These are phyloP conservation scores for Stephanocyclus meneghinianus DNA, from an alignment of 352 stramenopile species.

Conservation along the genomic window DNA sequence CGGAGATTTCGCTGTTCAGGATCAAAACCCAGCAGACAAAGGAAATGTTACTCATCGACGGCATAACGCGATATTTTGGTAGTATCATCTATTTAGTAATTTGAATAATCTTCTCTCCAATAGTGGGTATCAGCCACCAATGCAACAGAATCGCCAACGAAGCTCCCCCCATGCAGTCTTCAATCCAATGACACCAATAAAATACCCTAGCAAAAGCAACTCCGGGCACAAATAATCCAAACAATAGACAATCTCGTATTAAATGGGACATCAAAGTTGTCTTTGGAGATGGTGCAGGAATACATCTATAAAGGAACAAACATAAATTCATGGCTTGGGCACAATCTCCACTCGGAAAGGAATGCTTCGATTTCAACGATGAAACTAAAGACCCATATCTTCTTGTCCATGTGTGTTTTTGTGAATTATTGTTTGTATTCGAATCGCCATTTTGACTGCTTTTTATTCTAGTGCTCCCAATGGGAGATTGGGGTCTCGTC, in stretches of 20 bases:
- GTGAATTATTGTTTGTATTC: background rate
- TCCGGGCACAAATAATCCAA: slow-evolving; percentile 42
- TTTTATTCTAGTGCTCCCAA: background rate
- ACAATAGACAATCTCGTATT: slow-evolving; percentile 22
- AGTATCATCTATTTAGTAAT: background rate
- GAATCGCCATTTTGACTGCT: background rate
- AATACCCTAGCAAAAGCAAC: slow-evolving; percentile 54
- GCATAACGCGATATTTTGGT: too few relatives aligned
- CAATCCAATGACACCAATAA: slow-evolving; percentile 56
- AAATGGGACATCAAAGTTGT: background rate
- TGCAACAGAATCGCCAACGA: slow-evolving; percentile 40
- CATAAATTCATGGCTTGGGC: slow-evolving; percentile 57
- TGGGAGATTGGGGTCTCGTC: slow-evolving; percentile 26
- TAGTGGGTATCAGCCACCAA: slow-evolving; percentile 30
- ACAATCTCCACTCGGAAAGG: slow-evolving; percentile 53
- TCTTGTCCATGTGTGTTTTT: slow-evolving; percentile 4
- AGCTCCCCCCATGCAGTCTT: slow-evolving; percentile 51
- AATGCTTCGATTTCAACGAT: slow-evolving; percentile 60
- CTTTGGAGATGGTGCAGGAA: slow-evolving; percentile 11
- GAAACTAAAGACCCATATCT: slow-evolving; percentile 45
- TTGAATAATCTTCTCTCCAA: background rate
- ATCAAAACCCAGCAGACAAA: too few relatives aligned
- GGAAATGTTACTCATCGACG: too few relatives aligned
- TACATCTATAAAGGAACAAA: slow-evolving; percentile 42
- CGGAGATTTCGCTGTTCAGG: too few relatives aligned